A percentile compares a stretch with the other conserved stretches of the same genome.
phyloP scores from a whole-genome alignment of 2,329 filamentous ascomycete species.

The Zopfia rhizophila region DNA sequence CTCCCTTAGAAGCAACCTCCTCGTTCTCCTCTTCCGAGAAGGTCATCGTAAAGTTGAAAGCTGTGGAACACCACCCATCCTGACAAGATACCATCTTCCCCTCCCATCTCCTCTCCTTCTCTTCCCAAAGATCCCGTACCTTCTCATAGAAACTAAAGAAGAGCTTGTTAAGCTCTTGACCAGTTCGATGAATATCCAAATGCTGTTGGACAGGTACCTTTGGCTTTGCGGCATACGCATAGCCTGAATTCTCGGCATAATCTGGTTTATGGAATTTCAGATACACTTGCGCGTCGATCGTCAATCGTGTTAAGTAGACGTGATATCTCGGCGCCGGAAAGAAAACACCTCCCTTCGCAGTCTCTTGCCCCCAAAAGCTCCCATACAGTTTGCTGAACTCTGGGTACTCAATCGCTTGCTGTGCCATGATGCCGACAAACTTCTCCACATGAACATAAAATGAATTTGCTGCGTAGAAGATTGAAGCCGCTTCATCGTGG shows the following conservation, averaged over 20 bases:
- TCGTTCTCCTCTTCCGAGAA: constrained; percentile 10
- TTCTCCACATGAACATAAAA: constrained; percentile 24
- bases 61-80: background rate
- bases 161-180: constrained; percentile 2
- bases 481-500: constrained; percentile 24
- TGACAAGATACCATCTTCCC: constrained; percentile 5
- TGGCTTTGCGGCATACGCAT: too few species aligned
- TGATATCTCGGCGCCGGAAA: constrained; percentile 20
- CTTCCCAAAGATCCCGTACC: constrained; percentile 8
- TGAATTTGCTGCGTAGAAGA: constrained; percentile 26
- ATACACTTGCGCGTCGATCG: constrained; percentile 13
- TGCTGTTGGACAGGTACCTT: too few species aligned
- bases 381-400: background rate
- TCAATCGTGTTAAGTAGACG: constrained; percentile 16
- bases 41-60: constrained; percentile 2
- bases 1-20: constrained; percentile 9
- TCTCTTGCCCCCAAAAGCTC: background rate
- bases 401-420: background rate
- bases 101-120: constrained; percentile 11
- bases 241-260: background rate
- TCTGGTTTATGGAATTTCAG: background rate
- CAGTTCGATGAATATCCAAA: too few species aligned
- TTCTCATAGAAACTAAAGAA: constrained; percentile 3
- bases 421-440: background rate
- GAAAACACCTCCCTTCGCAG: constrained; percentile 1